A percentile compares a stretch with the other conserved stretches of the same genome.
Conservation (phyloP, 2,329 filamentous ascomycete species). For the Pochonia chlamydosporia region DNA sequence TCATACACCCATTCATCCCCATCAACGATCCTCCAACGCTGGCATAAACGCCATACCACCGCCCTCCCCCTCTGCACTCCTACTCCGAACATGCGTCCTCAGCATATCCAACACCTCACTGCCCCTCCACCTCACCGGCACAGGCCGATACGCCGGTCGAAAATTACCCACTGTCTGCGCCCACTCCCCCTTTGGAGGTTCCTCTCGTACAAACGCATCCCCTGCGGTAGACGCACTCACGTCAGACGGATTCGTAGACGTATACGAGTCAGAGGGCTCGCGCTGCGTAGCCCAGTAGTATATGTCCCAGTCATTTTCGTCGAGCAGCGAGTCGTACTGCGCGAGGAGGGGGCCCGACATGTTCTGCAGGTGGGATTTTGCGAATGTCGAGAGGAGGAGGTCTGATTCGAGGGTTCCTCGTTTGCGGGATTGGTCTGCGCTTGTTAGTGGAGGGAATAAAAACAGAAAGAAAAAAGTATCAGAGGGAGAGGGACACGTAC, state of each 20-base stretch:
- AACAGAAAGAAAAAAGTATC: too few relatives aligned
- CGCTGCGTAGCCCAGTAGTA: constrained; percentile 99
- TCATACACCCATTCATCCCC: background rate
- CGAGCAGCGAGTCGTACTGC: constrained; percentile 87
- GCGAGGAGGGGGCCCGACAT: constrained; percentile 71
- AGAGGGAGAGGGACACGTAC: constrained; percentile 36
- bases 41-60: constrained; percentile 56
- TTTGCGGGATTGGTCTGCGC: constrained; percentile 88
- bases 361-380: constrained; percentile 65
- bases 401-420: constrained; percentile 93
- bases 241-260: constrained; percentile 30
- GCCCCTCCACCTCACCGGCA: constrained; percentile 77
- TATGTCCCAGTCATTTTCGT: constrained; percentile 99
- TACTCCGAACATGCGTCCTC: constrained; percentile 69
- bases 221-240: constrained; percentile 17
- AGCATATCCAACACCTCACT: constrained; percentile 74
- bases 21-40: constrained; percentile 24
- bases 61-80: constrained; percentile 38
- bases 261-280: constrained; percentile 40
- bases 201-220: constrained; percentile 25
- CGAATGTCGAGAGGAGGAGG: constrained; percentile 93
- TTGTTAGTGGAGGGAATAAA: constrained; percentile 7
- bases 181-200: constrained; percentile 68
- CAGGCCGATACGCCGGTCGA: constrained; percentile 86
- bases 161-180: constrained; percentile 93